Evolutionary conservation across 257 asterid species (phyloP).

Genomic region (Thymus quinquecostatus): DNA sequence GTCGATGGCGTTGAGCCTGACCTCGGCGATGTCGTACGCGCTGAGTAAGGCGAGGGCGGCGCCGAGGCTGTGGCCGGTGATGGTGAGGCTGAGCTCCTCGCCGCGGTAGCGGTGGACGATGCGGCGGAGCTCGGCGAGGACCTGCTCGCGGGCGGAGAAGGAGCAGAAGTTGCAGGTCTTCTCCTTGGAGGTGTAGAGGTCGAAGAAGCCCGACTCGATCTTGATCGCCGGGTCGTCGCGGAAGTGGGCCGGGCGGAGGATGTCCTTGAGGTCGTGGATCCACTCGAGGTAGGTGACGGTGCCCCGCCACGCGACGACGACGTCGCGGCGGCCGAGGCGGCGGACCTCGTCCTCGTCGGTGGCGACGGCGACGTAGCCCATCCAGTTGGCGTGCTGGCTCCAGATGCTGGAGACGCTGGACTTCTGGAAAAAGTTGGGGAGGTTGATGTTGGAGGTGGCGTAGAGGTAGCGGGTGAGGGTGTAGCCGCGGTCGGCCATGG

Average conservation of each 20-base stretch:
- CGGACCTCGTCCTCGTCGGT: slow-evolving; percentile 55
- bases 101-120: slow-evolving; percentile 59
- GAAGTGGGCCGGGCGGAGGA: slow-evolving; percentile 74
- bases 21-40: slow-evolving; percentile 73
- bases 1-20: slow-evolving; percentile 47
- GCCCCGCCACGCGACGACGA: slow-evolving; percentile 80
- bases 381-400: slow-evolving; percentile 89
- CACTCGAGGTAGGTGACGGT: slow-evolving; percentile 85
- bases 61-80: slow-evolving; percentile 85
- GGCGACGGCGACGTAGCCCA: slow-evolving; percentile 79
- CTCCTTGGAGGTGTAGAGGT: slow-evolving; percentile 70
- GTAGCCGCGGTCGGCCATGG: slow-evolving; percentile 63
- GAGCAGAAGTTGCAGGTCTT: slow-evolving; percentile 51
- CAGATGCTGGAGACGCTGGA: slow-evolving; percentile 53
- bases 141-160: slow-evolving; percentile 71
- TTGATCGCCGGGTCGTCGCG: slow-evolving; percentile 64
- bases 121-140: slow-evolving; percentile 66
- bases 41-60: slow-evolving; percentile 71
- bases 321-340: slow-evolving; percentile 74
- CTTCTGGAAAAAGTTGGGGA: slow-evolving; percentile 70
- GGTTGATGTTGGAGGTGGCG: slow-evolving; percentile 75
- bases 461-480: slow-evolving; percentile 57
- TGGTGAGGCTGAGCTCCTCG: slow-evolving; percentile 67
- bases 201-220: slow-evolving; percentile 79
- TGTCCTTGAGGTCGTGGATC: slow-evolving; percentile 77